Base-by-base conservation (phyloP, 495 filamentous ascomycete genomes). In the Penicillium robsamsonii region DNA sequence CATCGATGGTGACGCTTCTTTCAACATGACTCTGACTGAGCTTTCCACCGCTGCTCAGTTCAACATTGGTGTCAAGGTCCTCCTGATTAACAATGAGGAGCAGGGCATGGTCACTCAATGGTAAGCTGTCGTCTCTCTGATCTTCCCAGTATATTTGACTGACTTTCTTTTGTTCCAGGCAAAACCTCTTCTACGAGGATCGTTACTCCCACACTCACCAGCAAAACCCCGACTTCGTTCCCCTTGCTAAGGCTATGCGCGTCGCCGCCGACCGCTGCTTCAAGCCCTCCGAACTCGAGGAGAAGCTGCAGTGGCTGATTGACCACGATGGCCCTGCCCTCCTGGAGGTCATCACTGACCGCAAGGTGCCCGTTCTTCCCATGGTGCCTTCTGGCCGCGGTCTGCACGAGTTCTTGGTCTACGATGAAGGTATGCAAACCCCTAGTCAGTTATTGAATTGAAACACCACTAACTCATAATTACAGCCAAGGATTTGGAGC, bases 281-380 rank as follows among this genome's bases (percentile, higher is more conserved):
- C 48, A 83, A 84, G 51, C 83, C 89, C 10, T 81, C 84, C 3
- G 88, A 96, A 45, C 80, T 96, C 13, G 79, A 84, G 46, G 85
- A 85, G 47, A 87, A 86, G 65, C 79, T 98, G 61, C 84, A 88
- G 73, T 96, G 95, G 90, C 80, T 97, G 70, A 86, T 98, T 58
- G 83, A 91, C 52, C 83, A 80, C 25, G 87, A 92, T 31, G 90
- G 89, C 27, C 89, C 90, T 42, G 87, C 88, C 25, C 77, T 94
- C 59, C 76, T 91, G 33, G 80, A 83, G 65, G 79, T 80, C 31
- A 69, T 79, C 51, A 80, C 79, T 46, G 79, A 81, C 66, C 92
- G 96, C 81, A 96, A 97, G 84, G 90, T 97, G n/a, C 92, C 95
- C 43, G 95, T 98, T 15, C 76, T 98, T 50, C 94, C 94, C 18